Conservation (phyloP, 148 eudicot genomes). For the Fallopia convolvulus region DNA sequence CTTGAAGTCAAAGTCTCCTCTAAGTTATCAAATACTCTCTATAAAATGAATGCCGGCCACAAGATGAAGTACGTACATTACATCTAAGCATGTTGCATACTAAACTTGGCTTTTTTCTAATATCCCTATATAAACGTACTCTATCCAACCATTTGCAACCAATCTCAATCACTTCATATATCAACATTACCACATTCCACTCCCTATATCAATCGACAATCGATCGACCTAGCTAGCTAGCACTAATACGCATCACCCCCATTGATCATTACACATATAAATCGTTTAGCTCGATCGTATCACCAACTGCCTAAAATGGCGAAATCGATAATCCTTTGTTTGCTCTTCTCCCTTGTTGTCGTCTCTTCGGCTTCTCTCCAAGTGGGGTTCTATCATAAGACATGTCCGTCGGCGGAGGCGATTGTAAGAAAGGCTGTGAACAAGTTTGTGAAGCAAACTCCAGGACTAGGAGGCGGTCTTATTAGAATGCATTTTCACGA, state of each 20-base stretch:
- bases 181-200: not conserved
- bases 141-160: too few relatives aligned
- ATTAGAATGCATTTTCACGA: conserved; percentile 11
- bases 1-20: too few relatives aligned
- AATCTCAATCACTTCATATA: not conserved
- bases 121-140: conserved; percentile 5
- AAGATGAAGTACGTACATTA: too few relatives aligned
- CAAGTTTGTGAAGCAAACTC: not conserved
- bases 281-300: not conserved
- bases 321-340: not conserved
- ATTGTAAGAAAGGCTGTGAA: conserved; percentile 8
- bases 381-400: conserved; percentile 1
- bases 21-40: too few relatives aligned
- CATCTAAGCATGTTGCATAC: too few relatives aligned
- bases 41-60: too few relatives aligned
- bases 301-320: not conserved
- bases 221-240: too few relatives aligned
- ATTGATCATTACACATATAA: not conserved
- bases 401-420: conserved; percentile 3
- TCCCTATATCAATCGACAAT: too few relatives aligned
- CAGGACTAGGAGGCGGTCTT: conserved; percentile 12
- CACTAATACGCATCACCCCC: not conserved
- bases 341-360: not conserved
- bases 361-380: not conserved
- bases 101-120: not conserved